Conservation (phyloP, 2,329 filamentous ascomycete genomes). For the Calcarisporium arbuscula region DNA sequence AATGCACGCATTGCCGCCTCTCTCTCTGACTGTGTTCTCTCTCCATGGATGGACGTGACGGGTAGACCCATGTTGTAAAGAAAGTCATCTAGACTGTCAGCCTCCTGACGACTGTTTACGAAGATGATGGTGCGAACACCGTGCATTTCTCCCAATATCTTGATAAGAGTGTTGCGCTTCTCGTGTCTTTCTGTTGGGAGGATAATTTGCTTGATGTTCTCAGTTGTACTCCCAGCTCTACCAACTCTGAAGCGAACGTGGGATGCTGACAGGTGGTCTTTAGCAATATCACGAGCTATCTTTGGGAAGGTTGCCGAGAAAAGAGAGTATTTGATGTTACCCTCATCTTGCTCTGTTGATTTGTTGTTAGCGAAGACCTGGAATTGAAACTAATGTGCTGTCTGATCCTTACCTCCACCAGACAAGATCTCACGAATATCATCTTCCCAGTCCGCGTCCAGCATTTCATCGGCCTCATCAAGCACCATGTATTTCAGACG, state of each 20-base stretch:
- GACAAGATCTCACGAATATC: constrained; percentile 70
- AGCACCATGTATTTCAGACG: constrained; percentile 78
- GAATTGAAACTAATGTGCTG: constrained; percentile 4
- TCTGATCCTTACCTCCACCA: constrained; percentile 63
- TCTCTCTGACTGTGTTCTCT: constrained; percentile 83
- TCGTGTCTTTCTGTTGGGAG: constrained; percentile 61
- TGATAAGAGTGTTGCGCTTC: constrained; percentile 64
- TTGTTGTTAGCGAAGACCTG: constrained; percentile 16
- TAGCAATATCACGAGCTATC: constrained; percentile 67
- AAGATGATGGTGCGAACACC: constrained; percentile 84
- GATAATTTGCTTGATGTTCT: constrained; percentile 76
- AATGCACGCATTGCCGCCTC: constrained; percentile 89
- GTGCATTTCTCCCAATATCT: constrained; percentile 60
- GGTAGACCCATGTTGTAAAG: constrained; percentile 76
- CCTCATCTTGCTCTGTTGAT: constrained; percentile 66
- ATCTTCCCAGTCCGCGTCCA: constrained; percentile 70
- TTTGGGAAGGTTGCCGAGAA: constrained; percentile 95
- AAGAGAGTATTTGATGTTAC: constrained; percentile 64
- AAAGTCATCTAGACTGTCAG: constrained; percentile 82
- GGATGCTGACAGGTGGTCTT: constrained; percentile 65
- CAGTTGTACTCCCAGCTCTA: constrained; percentile 74
- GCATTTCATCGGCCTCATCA: constrained; percentile 93
- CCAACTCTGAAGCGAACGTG: constrained; percentile 81
- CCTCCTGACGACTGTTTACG: constrained; percentile 71
- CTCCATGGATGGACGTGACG: constrained; percentile 84